phyloP scores from a whole-genome alignment of 345 rosid genomes.

The Excoecaria agallocha region DNA sequence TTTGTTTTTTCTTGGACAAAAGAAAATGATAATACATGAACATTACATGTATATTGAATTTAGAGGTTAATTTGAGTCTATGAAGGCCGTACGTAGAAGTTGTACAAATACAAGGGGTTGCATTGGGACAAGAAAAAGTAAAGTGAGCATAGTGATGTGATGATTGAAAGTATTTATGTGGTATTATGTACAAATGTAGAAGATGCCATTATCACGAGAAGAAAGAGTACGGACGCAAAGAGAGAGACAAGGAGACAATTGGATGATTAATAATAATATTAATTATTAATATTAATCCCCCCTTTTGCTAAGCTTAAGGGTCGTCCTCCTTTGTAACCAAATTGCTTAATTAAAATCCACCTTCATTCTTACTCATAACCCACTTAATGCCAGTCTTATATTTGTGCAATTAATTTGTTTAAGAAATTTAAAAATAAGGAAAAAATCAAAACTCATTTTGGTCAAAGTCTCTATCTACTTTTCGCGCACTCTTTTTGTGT shows the following conservation, averaged over 20 bases:
- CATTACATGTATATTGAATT: too few species aligned
- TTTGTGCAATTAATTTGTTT: neutral
- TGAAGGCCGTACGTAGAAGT: neutral
- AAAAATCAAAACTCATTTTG: neutral
- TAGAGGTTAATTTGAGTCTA: neutral
- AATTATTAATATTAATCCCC: neutral
- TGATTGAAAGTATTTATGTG: neutral
- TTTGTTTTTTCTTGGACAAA: too few species aligned
- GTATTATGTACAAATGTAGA: neutral
- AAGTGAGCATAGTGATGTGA: neutral
- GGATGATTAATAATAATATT: too few species aligned
- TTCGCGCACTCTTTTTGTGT: conserved; percentile 3
- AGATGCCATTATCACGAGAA: neutral
- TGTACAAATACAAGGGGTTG: neutral
- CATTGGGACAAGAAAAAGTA: neutral
- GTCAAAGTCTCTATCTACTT: conserved; percentile 20
- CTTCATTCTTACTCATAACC: neutral
- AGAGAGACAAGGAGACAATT: neutral
- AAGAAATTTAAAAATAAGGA: too few species aligned
- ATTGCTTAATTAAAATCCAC: neutral
- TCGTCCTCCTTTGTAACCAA: neutral
- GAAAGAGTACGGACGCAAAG: conserved; percentile 21
- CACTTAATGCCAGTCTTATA: neutral
- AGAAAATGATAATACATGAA: too few species aligned
- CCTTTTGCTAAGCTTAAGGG: conserved; percentile 26